Base-by-base conservation (phyloP, 495 filamentous ascomycete genomes). In the Annulohypoxylon bovei region DNA sequence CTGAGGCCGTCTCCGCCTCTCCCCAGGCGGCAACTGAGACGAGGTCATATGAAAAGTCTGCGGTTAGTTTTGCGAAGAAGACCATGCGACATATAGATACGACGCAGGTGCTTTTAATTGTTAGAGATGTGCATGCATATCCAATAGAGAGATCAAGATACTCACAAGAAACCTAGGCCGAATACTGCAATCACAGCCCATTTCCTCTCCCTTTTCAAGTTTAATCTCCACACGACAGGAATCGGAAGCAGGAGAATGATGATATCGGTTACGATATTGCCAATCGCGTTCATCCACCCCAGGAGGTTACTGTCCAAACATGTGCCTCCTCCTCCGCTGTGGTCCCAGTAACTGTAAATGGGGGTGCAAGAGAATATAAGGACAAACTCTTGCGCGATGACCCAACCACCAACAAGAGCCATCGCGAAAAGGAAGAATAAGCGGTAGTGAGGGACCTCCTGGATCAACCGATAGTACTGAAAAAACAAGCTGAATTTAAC, bases 181-280 rank as follows among this genome's bases (percentile, higher is more conserved):
- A 85, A 86, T 16, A 85, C 80, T 9, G 68, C 71, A 0, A 80
- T 75, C 3, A 84, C 73, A 32, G 79, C 74, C 25, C 77, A 37
- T 47, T 81, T 83, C 62, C 82, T 75, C 5, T 65, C 75, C 28
- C 65, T 65, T 12, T 80, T 78, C 47, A 85, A 80, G 0, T 81
- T 80, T 11, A 85, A 67, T 0, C 71, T 72, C 76, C 78, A 80
- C 18, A 88, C 74, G 6, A 78, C 78, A 7, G 83, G 84, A 42
- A 89, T 76, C 0, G 88, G 87, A 42, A 88, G 81, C 0, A 84
- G 27, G 39, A 85, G 81, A 46, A 86, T 74, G 28, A 81, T 75
- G 32, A 86, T 50, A 68, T 88, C 86, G 39, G 82, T 84, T 23
- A 82, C 50, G 46, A 88, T 85, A 73, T 87, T 88, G 22, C 85